Evolutionary conservation across 106 monocot species (phyloP).

Genomic region (Dioscorea dumetorum): DNA sequence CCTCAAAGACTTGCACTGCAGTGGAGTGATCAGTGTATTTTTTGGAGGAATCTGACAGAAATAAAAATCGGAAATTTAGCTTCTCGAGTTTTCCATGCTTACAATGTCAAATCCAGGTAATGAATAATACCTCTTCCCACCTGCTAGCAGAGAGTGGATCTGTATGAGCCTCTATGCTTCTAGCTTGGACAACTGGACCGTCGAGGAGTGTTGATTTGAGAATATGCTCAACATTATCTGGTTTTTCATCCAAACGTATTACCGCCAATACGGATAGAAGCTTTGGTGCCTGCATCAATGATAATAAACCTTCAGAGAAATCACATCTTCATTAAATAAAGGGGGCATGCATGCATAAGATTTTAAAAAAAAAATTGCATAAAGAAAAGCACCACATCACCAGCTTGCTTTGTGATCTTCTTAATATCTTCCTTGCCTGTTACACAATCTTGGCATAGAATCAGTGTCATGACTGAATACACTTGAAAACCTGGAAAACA

Average conservation of each 20-base stretch:
- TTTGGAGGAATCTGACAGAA: constrained; percentile 38
- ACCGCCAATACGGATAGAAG: constrained; percentile 54
- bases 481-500: constrained; percentile 51
- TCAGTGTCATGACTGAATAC: constrained; percentile 72
- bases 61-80: constrained; percentile 3
- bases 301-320: constrained; percentile 7
- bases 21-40: constrained; percentile 56
- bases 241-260: constrained; percentile 52
- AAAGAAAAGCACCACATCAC: constrained; percentile 29
- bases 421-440: constrained; percentile 73
- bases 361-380: background rate
- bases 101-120: background rate
- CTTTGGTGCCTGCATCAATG: constrained; percentile 47
- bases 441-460: constrained; percentile 85
- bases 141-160: constrained; percentile 61
- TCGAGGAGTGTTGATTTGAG: constrained; percentile 46
- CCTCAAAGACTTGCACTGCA: constrained; percentile 74
- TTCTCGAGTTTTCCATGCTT: background rate
- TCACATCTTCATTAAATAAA: background rate
- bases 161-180: constrained; percentile 13
- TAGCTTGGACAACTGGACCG: constrained; percentile 13
- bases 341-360: background rate
- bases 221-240: constrained; percentile 48
- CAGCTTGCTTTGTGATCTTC: constrained; percentile 50
- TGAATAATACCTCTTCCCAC: constrained; percentile 48